Percentiles rank a stretch among this genome's conserved stretches.
Evolutionary conservation across 2,329 filamentous ascomycete genomes (phyloP).

Genomic region (Venturia asperata): DNA sequence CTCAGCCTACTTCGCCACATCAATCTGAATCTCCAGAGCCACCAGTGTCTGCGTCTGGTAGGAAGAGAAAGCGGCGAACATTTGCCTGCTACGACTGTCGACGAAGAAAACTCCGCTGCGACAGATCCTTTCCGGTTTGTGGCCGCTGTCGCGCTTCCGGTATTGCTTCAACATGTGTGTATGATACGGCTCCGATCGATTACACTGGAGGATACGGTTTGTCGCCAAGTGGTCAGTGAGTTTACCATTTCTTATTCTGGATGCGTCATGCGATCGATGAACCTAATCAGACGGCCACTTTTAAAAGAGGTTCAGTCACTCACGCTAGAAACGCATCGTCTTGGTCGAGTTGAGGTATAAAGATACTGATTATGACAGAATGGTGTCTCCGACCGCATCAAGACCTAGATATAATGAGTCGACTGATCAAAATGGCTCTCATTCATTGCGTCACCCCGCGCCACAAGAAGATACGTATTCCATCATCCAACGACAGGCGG

Average conservation of each 20-base stretch:
- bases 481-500: not conserved
- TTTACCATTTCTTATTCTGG: not conserved
- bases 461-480: not conserved
- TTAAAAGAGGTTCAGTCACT: no score
- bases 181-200: slow-evolving; percentile 1
- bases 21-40: not conserved
- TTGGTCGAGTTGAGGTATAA: no score
- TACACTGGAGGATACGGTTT: slow-evolving; percentile 1
- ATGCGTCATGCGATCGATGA: no score
- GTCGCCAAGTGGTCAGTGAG: not conserved
- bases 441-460: not conserved
- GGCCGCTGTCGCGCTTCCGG: slow-evolving; percentile 12
- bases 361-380: not conserved
- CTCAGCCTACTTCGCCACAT: not conserved
- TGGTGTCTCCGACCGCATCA: not conserved
- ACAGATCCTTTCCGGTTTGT: slow-evolving; percentile 11
- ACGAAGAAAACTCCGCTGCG: slow-evolving; percentile 18
- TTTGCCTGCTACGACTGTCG: slow-evolving; percentile 16
- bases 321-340: no score
- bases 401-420: not conserved
- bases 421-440: not conserved
- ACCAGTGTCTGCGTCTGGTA: not conserved
- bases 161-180: slow-evolving; percentile 11
- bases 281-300: no score
- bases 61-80: slow-evolving; percentile 16